Evolutionary conservation across 2,329 filamentous ascomycete species (phyloP), one percentile per base, ranked within the genome.

Genomic region (Drechslerella stenobrocha): DNA sequence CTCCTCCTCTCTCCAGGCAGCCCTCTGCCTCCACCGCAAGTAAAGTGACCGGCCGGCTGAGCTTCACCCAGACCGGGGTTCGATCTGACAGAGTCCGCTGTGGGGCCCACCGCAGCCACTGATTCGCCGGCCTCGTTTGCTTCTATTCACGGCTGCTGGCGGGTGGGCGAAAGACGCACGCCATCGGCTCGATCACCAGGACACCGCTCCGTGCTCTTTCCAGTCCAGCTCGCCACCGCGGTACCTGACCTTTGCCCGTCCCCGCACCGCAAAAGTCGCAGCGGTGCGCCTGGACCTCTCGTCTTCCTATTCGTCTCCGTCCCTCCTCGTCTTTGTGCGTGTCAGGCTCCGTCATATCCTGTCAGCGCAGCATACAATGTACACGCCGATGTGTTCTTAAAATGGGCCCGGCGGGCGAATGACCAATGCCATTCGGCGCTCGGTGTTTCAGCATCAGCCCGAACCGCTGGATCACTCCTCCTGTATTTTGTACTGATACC

Each of bases 361-460:
- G 51, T 57, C 52, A 65, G 53, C 42, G 48, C 46, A 46, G 46
- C 22, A 47, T 13, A n/a, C n/a, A n/a, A n/a, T n/a, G n/a, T 35
- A 50, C 45, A 46, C 26, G 22, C 13, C 8, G 15, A 37, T 13
- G 7, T 15, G 15, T 37, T 13, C 34, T 37, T 37, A 37, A 11
- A 37, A 42, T 18, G 37, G 18, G 37, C 3, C 45, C 52, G 56
- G 15, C 35, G 52, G 40, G 45, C 52, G 37, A 48, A 53, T 52
- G 44, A 51, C 32, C 44, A 58, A 50, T 50, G 20, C 48, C 37
- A 42, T 42, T 59, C 52, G 52, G 58, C 48, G 47, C 52, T 65
- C 24, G 52, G 42, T 66, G 61, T 66, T 66, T 66, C 61, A 59
- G 40, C 52, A 23, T 50, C 60, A 65, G 52, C 59, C 52, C 44